Percentiles rank a stretch among this genome's conserved stretches.
phyloP scores from a whole-genome alignment of 805 yeast genomes.

The Millerozyma acaciae region DNA sequence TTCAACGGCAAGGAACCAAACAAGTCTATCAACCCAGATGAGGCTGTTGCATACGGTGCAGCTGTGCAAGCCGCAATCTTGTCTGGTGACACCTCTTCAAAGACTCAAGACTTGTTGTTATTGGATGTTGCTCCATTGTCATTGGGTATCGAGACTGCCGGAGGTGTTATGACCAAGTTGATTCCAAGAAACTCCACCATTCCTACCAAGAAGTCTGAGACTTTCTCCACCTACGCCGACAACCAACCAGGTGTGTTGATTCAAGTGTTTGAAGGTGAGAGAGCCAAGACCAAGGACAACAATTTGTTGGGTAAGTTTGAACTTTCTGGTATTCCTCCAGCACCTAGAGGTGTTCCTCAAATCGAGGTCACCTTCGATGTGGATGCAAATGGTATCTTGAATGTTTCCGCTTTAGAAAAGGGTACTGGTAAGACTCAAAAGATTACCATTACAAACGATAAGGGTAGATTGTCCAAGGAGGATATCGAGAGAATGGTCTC shows the following conservation, averaged over 20 bases:
- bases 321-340: slow-evolving; percentile 82
- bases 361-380: slow-evolving; percentile 85
- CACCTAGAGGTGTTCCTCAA: slow-evolving; percentile 91
- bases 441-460: slow-evolving; percentile 88
- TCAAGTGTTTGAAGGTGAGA: slow-evolving; percentile 95
- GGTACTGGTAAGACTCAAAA: slow-evolving; percentile 92
- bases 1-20: slow-evolving; percentile 95
- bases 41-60: slow-evolving; percentile 99
- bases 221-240: slow-evolving; percentile 93
- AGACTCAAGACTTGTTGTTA: slow-evolving; percentile 53
- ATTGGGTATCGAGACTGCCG: slow-evolving; percentile 93
- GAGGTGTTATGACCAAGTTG: slow-evolving; percentile 96
- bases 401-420: slow-evolving; percentile 84
- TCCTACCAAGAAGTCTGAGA: slow-evolving; percentile 93
- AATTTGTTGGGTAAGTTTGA: slow-evolving; percentile 85
- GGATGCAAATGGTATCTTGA: slow-evolving; percentile 84
- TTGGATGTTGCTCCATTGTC: slow-evolving; percentile 94
- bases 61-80: slow-evolving; percentile 99
- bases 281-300: slow-evolving; percentile 92
- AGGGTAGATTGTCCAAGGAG: slow-evolving; percentile 89
- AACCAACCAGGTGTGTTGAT: slow-evolving; percentile 94
- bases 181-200: slow-evolving; percentile 93
- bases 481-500: slow-evolving; percentile 97
- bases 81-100: slow-evolving; percentile 68
- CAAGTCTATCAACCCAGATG: slow-evolving; percentile 98